A percentile compares a stretch with the other conserved stretches of the same genome.
These are phyloP conservation scores for Annulohypoxylon stygium DNA, from an alignment of 495 filamentous ascomycete genomes.

Conservation along the genomic window DNA sequence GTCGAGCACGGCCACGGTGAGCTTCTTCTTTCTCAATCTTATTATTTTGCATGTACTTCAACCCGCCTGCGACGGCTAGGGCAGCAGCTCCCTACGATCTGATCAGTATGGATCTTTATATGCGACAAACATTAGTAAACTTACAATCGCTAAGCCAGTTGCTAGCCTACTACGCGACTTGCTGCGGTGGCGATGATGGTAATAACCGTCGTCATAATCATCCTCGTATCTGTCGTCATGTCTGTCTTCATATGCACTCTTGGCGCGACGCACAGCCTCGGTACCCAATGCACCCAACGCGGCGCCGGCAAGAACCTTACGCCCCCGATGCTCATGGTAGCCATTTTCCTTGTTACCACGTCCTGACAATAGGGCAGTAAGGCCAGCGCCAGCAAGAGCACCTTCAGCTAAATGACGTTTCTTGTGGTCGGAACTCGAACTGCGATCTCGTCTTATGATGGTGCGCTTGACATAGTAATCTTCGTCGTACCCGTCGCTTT, in stretches of 20 bases:
- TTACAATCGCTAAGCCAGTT: slow-evolving; percentile 79
- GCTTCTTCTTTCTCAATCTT: slow-evolving; percentile 73
- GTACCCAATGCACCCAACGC: slow-evolving; percentile 86
- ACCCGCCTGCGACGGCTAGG: slow-evolving; percentile 78
- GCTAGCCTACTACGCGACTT: slow-evolving; percentile 64
- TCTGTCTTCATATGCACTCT: slow-evolving; percentile 77
- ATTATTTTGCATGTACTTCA: slow-evolving; percentile 79
- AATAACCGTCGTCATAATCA: slow-evolving; percentile 54
- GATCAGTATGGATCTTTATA: slow-evolving; percentile 14
- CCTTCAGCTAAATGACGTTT: slow-evolving; percentile 89
- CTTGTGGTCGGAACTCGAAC: slow-evolving; percentile 71
- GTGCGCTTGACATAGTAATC: slow-evolving; percentile 61
- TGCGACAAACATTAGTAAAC: slow-evolving; percentile 1
- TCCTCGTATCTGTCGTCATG: slow-evolving; percentile 62
- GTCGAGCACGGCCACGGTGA: slow-evolving; percentile 77
- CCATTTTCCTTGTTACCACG: slow-evolving; percentile 73
- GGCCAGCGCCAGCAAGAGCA: slow-evolving; percentile 81
- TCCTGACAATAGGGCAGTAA: slow-evolving; percentile 78
- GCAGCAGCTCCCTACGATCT: slow-evolving; percentile 70
- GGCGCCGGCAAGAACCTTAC: slow-evolving; percentile 82
- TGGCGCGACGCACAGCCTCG: slow-evolving; percentile 78
- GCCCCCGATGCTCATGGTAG: slow-evolving; percentile 70
- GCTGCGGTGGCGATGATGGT: slow-evolving; percentile 46
- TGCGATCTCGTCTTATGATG: slow-evolving; percentile 64
- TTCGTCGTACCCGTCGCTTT: slow-evolving; percentile 64